phyloP scores from a whole-genome alignment of 345 rosid species.

The Euphorbia tirucalli region DNA sequence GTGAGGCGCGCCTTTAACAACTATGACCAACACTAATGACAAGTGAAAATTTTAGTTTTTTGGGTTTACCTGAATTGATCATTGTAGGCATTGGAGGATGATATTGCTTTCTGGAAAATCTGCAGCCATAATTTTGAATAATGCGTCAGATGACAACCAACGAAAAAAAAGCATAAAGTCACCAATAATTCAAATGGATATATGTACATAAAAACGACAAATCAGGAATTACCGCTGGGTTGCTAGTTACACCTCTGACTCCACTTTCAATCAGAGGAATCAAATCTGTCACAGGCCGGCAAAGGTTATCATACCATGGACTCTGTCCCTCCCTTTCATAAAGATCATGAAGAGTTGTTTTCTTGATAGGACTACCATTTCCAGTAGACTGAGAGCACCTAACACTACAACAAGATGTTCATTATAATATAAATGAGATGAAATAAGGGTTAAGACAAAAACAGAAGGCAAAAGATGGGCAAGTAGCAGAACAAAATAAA shows the following conservation, averaged over 20 bases:
- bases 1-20: no score
- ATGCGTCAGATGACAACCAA: background rate
- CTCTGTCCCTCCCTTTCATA: constrained; percentile 93
- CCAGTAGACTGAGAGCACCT: constrained; percentile 62
- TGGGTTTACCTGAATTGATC: constrained; percentile 80
- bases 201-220: background rate
- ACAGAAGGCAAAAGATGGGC: background rate
- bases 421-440: background rate
- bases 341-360: constrained; percentile 84
- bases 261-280: constrained; percentile 82
- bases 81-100: constrained; percentile 91
- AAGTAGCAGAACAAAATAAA: background rate
- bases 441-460: no score
- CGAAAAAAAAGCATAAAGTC: background rate
- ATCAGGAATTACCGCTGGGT: constrained; percentile 73
- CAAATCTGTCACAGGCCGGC: constrained; percentile 91
- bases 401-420: constrained; percentile 45
- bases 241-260: constrained; percentile 99
- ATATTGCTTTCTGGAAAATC: constrained; percentile 98
- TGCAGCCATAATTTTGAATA: constrained; percentile 33
- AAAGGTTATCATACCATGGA: constrained; percentile 99
- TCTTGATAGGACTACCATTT: constrained; percentile 53
- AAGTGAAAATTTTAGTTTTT: background rate
- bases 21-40: no score
- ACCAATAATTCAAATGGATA: background rate